phyloP scores from a whole-genome alignment of 2,329 filamentous ascomycete species.

The Neurospora sp. region DNA sequence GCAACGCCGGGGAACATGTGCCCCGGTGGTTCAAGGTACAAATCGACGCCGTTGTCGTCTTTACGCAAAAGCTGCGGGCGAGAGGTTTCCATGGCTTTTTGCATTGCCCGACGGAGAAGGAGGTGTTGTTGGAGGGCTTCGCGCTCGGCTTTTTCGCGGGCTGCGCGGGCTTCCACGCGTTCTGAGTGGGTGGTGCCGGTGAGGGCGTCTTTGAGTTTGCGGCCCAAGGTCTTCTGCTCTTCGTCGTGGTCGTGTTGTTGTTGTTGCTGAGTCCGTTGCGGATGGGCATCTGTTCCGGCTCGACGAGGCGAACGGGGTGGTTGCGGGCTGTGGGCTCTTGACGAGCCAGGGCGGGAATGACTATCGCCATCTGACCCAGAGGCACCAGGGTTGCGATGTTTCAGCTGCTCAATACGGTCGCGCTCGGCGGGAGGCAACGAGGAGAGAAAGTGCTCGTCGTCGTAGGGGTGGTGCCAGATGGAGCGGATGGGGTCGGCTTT shows the following conservation, averaged over 20 bases:
- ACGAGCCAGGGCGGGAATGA: background rate
- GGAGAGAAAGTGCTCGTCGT: constrained; percentile 43
- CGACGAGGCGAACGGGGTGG: background rate
- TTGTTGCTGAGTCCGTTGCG: background rate
- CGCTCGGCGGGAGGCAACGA: constrained; percentile 39
- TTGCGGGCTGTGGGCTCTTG: background rate
- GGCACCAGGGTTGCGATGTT: background rate
- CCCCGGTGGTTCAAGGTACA: constrained; percentile 49
- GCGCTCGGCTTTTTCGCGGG: constrained; percentile 39
- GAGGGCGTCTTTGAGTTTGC: constrained; percentile 50
- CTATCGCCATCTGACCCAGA: constrained; percentile 12
- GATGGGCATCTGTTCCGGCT: no score
- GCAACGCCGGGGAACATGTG: constrained; percentile 17
- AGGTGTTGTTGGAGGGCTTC: constrained; percentile 43
- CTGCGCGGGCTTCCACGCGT: constrained; percentile 34
- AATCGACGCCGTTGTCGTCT: constrained; percentile 41
- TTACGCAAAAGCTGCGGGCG: constrained; percentile 45
- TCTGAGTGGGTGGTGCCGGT: constrained; percentile 47
- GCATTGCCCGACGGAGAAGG: constrained; percentile 39
- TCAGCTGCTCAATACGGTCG: constrained; percentile 28
- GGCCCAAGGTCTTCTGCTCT: constrained; percentile 35
- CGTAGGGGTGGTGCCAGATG: constrained; percentile 54
- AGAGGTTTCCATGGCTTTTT: constrained; percentile 40
- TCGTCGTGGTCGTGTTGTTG: constrained; percentile 5
- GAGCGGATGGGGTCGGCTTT: constrained; percentile 41